Conservation (phyloP, 306 rosid species). For the Trifolium dubium region DNA sequence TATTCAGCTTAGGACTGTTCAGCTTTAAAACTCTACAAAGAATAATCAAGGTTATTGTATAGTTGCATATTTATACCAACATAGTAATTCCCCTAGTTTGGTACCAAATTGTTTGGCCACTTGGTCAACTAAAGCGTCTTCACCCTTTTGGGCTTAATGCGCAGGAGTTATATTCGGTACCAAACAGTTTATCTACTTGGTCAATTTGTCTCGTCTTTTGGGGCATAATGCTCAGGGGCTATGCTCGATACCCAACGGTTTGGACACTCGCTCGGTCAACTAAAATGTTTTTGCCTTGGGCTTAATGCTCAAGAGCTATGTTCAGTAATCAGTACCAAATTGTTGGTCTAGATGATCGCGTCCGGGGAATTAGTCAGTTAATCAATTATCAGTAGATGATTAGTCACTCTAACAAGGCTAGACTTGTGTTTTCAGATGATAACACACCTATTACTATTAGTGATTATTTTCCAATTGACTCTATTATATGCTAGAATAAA, state of each 20-base stretch:
- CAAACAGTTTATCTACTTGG: not conserved
- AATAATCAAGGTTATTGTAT: constrained; percentile 13
- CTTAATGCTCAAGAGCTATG: no score
- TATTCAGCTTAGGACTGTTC: not conserved
- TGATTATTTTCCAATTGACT: constrained; percentile 6
- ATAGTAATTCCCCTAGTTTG: not conserved
- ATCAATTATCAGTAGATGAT: no score
- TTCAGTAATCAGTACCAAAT: no score
- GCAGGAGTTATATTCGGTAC: not conserved
- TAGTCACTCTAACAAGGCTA: not conserved
- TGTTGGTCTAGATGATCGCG: not conserved
- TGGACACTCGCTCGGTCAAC: not conserved
- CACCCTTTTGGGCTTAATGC: not conserved
- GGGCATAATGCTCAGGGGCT: no score
- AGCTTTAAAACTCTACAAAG: not conserved
- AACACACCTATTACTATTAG: not conserved
- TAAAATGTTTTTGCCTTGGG: no score
- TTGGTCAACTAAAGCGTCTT: no score
- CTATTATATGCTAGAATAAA: not conserved
- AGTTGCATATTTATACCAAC: not conserved
- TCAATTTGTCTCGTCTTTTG: no score
- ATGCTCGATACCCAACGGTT: not conserved
- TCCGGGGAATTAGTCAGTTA: not conserved
- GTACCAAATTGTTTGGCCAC: not conserved
- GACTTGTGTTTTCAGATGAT: not conserved